Base-by-base conservation (phyloP, 805 yeast species). In the Saccharomycopsis synnaedendra region DNA sequence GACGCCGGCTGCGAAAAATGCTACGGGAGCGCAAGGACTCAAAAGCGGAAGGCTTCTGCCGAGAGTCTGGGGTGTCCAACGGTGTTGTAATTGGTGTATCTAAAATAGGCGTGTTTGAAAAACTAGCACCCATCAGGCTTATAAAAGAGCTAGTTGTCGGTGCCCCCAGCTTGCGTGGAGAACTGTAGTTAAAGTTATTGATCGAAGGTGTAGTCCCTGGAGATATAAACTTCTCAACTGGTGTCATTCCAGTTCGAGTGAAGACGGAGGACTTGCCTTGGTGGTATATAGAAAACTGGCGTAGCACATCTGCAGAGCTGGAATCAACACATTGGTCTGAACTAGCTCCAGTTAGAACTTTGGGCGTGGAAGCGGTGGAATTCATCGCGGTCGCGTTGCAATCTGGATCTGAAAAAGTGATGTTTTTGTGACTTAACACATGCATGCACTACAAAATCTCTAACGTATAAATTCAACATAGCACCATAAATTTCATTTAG, bases 191-290 rank as follows among this genome's bases (percentile, higher is more conserved):
- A 8, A 11, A 39, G 27, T 10, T n/a, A 8, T 10, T 8, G 9
- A 27, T n/a, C 41, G 41, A n/a, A 8, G 10, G 28, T 39, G 28
- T 28, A 9, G 9, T 28, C 8, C n/a, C 28, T 39, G 41, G n/a
- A 7, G 8, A 6, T 19, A 32, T 32, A 32, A 45, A 31, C 39
- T 40, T 45, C 9, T 45, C 48, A 11, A 45, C 34, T 11, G 48
- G 48, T 10, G 48, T 45, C n/a, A 10, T 40, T 10, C 48, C 48
- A 5, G 43, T 45, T 11, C 39, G n/a, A 5, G 48, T 45, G 43
- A 45, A 45, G 5, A 45, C 11, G 19, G 39, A 31, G 8, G 48
- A 45, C 33, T 28, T 39, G 7, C 48, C 48, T 28, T 39, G 43
- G 32, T 45, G 48, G 10, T 37, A 30, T 5, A 45, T 38, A 5